Conservation (phyloP, 805 yeast species). For the Starmerella etchellsii region DNA sequence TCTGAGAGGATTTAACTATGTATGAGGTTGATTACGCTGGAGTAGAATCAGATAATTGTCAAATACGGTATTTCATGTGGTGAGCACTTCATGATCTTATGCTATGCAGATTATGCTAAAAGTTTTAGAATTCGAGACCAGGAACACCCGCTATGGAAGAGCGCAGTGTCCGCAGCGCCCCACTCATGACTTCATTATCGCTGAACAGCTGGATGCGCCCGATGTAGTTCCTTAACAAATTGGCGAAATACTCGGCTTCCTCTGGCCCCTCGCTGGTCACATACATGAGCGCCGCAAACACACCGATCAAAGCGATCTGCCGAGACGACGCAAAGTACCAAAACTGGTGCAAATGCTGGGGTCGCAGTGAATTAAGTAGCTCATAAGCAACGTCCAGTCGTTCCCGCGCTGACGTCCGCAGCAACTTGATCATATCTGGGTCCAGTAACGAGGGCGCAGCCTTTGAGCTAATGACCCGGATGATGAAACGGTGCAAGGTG, state of each 20-base stretch:
- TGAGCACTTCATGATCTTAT: neutral
- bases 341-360: constrained; percentile 74
- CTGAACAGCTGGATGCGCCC: constrained; percentile 64
- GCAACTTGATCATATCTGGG: constrained; percentile 46
- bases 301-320: constrained; percentile 70
- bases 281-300: constrained; percentile 71
- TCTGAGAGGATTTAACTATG: too few relatives aligned
- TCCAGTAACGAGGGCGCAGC: constrained; percentile 33
- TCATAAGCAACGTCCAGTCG: constrained; percentile 72
- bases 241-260: constrained; percentile 52
- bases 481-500: constrained; percentile 55
- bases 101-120: neutral
- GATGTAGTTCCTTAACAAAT: constrained; percentile 60
- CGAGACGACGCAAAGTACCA: constrained; percentile 79
- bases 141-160: constrained; percentile 64
- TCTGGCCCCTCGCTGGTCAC: constrained; percentile 45
- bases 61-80: too few relatives aligned
- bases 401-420: constrained; percentile 76
- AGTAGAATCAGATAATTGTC: too few relatives aligned
- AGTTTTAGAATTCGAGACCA: constrained; percentile 14
- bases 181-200: constrained; percentile 62
- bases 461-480: constrained; percentile 19
- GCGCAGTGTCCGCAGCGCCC: constrained; percentile 60
- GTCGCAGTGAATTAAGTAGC: constrained; percentile 58
- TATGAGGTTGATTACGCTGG: too few relatives aligned